These are phyloP conservation scores for Termitomyces sp. DNA, from an alignment of 768 basidiomycete genomes.

Conservation along the genomic window DNA sequence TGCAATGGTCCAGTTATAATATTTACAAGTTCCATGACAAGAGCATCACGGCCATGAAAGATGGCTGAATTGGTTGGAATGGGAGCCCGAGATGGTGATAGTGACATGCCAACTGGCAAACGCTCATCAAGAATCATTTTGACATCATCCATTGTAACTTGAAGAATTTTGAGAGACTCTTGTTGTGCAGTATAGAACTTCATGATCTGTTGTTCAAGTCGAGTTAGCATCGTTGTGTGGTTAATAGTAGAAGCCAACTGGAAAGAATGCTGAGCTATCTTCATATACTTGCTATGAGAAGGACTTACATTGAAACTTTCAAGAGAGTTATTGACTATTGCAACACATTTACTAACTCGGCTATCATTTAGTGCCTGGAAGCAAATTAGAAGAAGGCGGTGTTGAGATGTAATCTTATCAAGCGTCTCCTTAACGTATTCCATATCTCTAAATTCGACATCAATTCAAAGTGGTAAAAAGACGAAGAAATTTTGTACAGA, in stretches of 20 bases:
- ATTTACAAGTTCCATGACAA: constrained; percentile 6
- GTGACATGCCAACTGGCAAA: background rate
- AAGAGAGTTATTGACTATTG: background rate
- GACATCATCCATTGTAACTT: constrained; percentile 2
- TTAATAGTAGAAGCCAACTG: constrained; percentile 6
- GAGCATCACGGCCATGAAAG: constrained; percentile 15
- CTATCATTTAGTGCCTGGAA: background rate
- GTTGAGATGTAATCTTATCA: background rate
- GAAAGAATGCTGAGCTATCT: background rate
- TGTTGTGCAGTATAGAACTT: constrained; percentile 1
- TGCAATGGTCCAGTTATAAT: background rate
- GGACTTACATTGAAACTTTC: constrained; percentile 9
- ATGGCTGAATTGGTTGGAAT: constrained; percentile 12
- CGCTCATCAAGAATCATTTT: background rate
- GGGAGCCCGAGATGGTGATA: background rate
- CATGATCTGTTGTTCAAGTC: constrained; percentile 8
- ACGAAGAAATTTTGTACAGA: background rate
- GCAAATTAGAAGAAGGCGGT: background rate
- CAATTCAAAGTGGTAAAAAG: background rate
- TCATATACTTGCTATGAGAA: background rate
- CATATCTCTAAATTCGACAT: background rate
- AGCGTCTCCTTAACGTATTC: constrained; percentile 2
- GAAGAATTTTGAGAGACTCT: background rate
- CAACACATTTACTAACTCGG: constrained; percentile 2
- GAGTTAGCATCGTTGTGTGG: background rate